Percentiles rank a stretch among this genome's conserved stretches.
phyloP scores from a whole-genome alignment of 2,329 filamentous ascomycete genomes.

The Alternaria triticina region DNA sequence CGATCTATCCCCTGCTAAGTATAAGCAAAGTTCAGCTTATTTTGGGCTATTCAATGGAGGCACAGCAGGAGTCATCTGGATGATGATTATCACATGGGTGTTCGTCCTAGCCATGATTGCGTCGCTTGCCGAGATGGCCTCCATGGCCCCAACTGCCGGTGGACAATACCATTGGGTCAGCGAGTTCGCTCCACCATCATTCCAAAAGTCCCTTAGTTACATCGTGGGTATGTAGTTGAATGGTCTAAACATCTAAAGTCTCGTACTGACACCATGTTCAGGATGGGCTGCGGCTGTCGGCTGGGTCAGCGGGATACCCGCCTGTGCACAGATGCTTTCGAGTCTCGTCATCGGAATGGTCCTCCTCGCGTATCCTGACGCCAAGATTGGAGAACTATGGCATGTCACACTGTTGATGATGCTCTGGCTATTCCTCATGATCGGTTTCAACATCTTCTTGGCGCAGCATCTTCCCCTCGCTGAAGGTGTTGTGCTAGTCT shows the following conservation, averaged over 20 bases:
- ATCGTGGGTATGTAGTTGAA: constrained; percentile 3
- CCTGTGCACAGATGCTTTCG: constrained; percentile 30
- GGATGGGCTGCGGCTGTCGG: constrained; percentile 26
- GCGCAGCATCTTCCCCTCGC: constrained; percentile 52
- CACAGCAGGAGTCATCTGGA: constrained; percentile 36
- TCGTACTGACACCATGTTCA: background rate
- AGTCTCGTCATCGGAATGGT: constrained; percentile 34
- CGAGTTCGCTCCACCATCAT: constrained; percentile 4
- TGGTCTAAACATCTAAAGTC: background rate
- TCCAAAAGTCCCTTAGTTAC: constrained; percentile 8
- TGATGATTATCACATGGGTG: constrained; percentile 30
- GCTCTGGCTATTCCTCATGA: constrained; percentile 38
- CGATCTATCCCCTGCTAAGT: background rate
- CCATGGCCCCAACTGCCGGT: constrained; percentile 9
- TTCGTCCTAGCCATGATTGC: constrained; percentile 30
- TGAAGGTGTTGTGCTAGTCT: constrained; percentile 53
- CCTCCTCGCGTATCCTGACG: constrained; percentile 50
- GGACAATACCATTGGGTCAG: constrained; percentile 13
- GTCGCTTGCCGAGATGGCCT: constrained; percentile 11
- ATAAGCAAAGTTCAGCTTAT: constrained; percentile 10
- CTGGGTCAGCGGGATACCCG: constrained; percentile 36
- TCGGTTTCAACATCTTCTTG: constrained; percentile 52
- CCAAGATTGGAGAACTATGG: constrained; percentile 45
- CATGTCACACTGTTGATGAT: constrained; percentile 49
- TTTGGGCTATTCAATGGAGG: constrained; percentile 32